Evolutionary conservation across 2,329 filamentous ascomycete species (phyloP).

Genomic region (Alternaria hordeiaustralica): DNA sequence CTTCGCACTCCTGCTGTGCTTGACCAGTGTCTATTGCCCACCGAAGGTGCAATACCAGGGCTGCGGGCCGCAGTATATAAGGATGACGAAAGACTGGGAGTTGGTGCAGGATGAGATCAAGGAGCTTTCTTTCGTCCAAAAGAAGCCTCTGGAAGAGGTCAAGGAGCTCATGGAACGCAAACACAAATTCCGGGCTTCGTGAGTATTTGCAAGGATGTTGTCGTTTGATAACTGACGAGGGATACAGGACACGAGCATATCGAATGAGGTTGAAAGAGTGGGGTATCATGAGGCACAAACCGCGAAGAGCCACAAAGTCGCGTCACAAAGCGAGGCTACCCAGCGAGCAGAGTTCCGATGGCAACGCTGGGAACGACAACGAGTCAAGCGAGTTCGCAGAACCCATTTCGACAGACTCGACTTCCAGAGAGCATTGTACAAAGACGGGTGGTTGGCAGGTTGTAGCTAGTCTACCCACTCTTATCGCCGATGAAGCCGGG

Average conservation of each 20-base stretch:
- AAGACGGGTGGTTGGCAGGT: conserved; percentile 17
- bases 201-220: conserved; percentile 12
- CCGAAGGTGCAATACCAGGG: not conserved
- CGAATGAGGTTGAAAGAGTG: conserved; percentile 48
- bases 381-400: conserved; percentile 11
- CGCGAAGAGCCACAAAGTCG: conserved; percentile 8
- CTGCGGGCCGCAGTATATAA: not conserved
- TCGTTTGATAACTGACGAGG: conserved; percentile 1
- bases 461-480: conserved; percentile 1
- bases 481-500: not conserved
- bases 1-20: not conserved
- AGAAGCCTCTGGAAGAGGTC: conserved; percentile 43
- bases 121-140: conserved; percentile 42
- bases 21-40: not conserved
- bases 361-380: conserved; percentile 8
- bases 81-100: conserved; percentile 45
- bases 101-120: conserved; percentile 38
- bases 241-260: conserved; percentile 42
- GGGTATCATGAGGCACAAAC: conserved; percentile 38
- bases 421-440: not conserved
- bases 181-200: conserved; percentile 45
- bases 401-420: not conserved
- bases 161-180: conserved; percentile 42
- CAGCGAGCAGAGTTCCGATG: not conserved
- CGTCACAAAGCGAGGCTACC: not conserved